These are phyloP conservation scores for Claviceps pazoutovae DNA, from an alignment of 2,329 filamentous ascomycete species.

Conservation along the genomic window DNA sequence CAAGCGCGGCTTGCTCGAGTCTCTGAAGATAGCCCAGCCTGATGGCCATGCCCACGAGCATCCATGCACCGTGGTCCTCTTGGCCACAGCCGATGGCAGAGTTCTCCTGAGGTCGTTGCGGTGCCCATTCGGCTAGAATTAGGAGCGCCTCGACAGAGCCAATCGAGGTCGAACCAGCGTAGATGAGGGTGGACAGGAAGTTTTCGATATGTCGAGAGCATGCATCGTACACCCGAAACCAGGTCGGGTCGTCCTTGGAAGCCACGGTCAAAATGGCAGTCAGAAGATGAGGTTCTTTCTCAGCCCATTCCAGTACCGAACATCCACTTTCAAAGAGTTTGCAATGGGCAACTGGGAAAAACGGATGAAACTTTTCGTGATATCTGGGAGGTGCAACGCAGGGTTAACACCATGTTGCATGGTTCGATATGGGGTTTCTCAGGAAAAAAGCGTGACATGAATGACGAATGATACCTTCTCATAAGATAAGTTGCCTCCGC, in stretches of 20 bases:
- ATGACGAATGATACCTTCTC: conserved; percentile 11
- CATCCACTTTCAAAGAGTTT: conserved; percentile 37
- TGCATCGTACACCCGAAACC: conserved; percentile 47
- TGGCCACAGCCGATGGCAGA: conserved; percentile 55
- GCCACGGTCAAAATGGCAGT: conserved; percentile 58
- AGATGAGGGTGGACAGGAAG: conserved; percentile 51
- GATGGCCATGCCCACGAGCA: conserved; percentile 59
- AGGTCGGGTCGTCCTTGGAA: conserved; percentile 54
- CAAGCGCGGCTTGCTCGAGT: conserved; percentile 54
- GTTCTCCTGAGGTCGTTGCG: conserved; percentile 47
- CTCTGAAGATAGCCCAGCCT: conserved; percentile 57
- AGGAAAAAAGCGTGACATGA: no score
- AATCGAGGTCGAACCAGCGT: conserved; percentile 51
- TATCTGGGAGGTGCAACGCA: conserved; percentile 29
- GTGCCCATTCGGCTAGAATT: conserved; percentile 60
- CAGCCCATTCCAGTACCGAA: conserved; percentile 40
- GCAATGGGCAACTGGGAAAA: conserved; percentile 52
- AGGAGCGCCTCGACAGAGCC: conserved; percentile 59
- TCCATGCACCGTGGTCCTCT: conserved; percentile 63
- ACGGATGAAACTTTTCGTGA: conserved; percentile 52
- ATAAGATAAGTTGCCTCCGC: conserved; percentile 15
- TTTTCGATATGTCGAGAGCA: conserved; percentile 58
- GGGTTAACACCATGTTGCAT: neutral
- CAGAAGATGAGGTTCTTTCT: conserved; percentile 50
- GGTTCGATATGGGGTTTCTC: no score